Conservation (phyloP, 495 filamentous ascomycete genomes). For the Polyplosphaeria fusca region DNA sequence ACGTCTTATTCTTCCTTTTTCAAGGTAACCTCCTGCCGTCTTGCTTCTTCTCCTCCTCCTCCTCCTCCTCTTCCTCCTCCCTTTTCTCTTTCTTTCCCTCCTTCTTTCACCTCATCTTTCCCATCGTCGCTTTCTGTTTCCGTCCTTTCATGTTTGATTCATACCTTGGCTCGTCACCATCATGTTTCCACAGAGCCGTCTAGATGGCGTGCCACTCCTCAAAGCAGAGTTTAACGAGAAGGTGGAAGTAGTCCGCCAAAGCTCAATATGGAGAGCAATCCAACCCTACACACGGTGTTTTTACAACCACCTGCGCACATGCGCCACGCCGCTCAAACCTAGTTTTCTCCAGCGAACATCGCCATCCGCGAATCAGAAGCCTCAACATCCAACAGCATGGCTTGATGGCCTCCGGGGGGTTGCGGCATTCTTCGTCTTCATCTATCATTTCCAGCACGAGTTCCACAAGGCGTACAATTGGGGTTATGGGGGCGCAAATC, state of each 20-base stretch:
- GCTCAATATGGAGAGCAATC: background rate
- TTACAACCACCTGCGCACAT: background rate
- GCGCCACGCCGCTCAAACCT: background rate
- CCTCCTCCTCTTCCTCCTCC: no score
- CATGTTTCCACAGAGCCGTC: background rate
- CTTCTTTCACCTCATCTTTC: no score
- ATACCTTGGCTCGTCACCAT: background rate
- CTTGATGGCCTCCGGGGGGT: constrained; percentile 53
- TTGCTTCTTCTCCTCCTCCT: no score
- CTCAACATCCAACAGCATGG: constrained; percentile 16
- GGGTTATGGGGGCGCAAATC: constrained; percentile 47
- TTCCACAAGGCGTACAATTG: constrained; percentile 50
- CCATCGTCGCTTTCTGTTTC: background rate
- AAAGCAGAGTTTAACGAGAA: background rate
- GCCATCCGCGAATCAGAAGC: background rate
- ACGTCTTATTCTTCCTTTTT: no score
- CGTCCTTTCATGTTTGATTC: background rate
- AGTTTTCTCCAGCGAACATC: constrained; percentile 13
- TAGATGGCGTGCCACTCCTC: background rate
- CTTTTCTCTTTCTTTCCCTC: no score
- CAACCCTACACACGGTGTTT: background rate
- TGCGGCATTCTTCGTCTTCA: constrained; percentile 54
- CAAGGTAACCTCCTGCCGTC: no score
- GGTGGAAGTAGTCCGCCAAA: background rate
- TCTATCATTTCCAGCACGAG: constrained; percentile 53